These are phyloP conservation scores for Sorghum bicolor DNA, from an alignment of 176 grass and related monocot genomes.

Conservation along the genomic window Sorghum_bicolor_NCBIv3 NC_012873.2:2600001-2600500, in stretches of 20 bases:
- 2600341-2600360: too few species aligned
- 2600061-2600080: too few species aligned
- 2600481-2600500: neutral
- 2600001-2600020: conserved; percentile 38
- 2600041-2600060: too few species aligned
- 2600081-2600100: too few species aligned
- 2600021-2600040: neutral
- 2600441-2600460: too few species aligned
- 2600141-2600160: neutral
- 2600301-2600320: neutral
- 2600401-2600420: neutral
- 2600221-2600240: neutral
- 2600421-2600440: neutral
- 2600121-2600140: neutral
- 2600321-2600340: too few species aligned
- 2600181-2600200: neutral
- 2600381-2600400: neutral
- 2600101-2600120: too few species aligned
- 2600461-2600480: too few species aligned
- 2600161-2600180: neutral
- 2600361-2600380: too few species aligned
- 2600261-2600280: neutral
- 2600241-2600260: neutral
- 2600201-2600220: neutral
- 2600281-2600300: neutral